Percentiles rank a stretch among this genome's conserved stretches.
phyloP scores from a whole-genome alignment of 2,329 filamentous ascomycete species.

The Xylogone sp. region DNA sequence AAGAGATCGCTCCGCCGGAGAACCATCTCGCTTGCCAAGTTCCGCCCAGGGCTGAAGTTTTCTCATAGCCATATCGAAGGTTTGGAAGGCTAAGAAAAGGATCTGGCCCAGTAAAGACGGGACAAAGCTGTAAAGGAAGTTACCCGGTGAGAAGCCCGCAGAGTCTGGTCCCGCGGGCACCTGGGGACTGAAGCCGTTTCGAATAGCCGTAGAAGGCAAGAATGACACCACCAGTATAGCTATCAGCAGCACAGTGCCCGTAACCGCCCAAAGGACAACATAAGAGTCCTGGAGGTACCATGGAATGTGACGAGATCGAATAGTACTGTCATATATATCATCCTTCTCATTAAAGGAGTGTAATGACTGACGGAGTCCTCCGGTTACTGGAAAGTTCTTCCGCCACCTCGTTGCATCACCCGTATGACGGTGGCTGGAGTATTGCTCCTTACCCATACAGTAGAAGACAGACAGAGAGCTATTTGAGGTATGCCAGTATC shows the following conservation, averaged over 20 bases:
- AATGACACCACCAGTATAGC: slow-evolving; percentile 78
- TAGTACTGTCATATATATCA: slow-evolving; percentile 22
- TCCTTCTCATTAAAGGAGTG: slow-evolving; percentile 20
- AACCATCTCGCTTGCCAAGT: slow-evolving; percentile 53
- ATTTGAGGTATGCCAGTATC: slow-evolving; percentile 76
- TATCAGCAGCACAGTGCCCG: slow-evolving; percentile 57
- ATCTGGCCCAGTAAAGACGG: slow-evolving; percentile 65
- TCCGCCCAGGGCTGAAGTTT: slow-evolving; percentile 67
- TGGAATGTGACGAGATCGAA: slow-evolving; percentile 67
- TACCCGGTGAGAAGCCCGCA: slow-evolving; percentile 74
- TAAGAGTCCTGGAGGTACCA: slow-evolving; percentile 69
- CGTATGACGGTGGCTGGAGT: slow-evolving; percentile 46
- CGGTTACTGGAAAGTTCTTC: slow-evolving; percentile 28
- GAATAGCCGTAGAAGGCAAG: slow-evolving; percentile 61
- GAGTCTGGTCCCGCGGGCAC: slow-evolving; percentile 57
- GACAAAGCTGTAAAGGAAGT: slow-evolving; percentile 82
- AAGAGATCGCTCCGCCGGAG: slow-evolving; percentile 58
- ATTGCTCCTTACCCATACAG: slow-evolving; percentile 65
- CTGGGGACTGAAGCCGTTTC: slow-evolving; percentile 67
- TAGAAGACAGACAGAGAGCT: slow-evolving; percentile 68
- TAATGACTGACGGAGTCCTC: slow-evolving; percentile 5
- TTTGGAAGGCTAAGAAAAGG: slow-evolving; percentile 63
- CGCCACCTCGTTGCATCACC: slow-evolving; percentile 42
- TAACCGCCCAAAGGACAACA: slow-evolving; percentile 62
- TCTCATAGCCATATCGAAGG: slow-evolving; percentile 62